Evolutionary conservation across 306 rosid genomes (phyloP).

Genomic region (Cicer judaicum): DNA sequence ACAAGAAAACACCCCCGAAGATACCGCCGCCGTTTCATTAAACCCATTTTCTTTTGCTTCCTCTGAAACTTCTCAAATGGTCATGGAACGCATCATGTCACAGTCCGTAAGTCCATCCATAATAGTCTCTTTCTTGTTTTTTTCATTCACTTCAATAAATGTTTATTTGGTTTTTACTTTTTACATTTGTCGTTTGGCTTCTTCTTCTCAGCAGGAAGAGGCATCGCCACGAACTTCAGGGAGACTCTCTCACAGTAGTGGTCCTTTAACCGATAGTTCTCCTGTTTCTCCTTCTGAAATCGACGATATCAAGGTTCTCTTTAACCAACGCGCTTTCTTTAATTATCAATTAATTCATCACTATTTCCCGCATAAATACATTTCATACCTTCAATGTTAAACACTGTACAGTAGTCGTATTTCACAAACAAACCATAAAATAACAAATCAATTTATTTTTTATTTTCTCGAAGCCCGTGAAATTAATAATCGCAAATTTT

Average conservation of each 20-base stretch:
- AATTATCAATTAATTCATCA: too few species aligned
- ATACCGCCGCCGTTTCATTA: constrained; percentile 59
- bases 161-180: constrained; percentile 34
- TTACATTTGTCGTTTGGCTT: too few species aligned
- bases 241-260: constrained; percentile 89
- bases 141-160: neutral
- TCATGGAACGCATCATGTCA: constrained; percentile 92
- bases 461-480: neutral
- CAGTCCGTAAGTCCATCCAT: constrained; percentile 69
- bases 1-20: constrained; percentile 66
- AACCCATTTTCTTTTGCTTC: constrained; percentile 89
- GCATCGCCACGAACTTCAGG: constrained; percentile 94
- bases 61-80: constrained; percentile 86
- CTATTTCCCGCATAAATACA: too few species aligned
- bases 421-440: neutral
- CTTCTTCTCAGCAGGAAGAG: constrained; percentile 70
- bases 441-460: neutral
- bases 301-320: constrained; percentile 81
- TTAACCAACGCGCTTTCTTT: too few species aligned
- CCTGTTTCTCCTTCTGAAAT: constrained; percentile 89
- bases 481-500: neutral
- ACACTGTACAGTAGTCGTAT: neutral
- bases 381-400: constrained; percentile 17
- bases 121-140: neutral
- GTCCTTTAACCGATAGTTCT: constrained; percentile 86